Base-by-base conservation (phyloP, 805 yeast species). In the Wickerhamomyces kurtzmanii region DNA sequence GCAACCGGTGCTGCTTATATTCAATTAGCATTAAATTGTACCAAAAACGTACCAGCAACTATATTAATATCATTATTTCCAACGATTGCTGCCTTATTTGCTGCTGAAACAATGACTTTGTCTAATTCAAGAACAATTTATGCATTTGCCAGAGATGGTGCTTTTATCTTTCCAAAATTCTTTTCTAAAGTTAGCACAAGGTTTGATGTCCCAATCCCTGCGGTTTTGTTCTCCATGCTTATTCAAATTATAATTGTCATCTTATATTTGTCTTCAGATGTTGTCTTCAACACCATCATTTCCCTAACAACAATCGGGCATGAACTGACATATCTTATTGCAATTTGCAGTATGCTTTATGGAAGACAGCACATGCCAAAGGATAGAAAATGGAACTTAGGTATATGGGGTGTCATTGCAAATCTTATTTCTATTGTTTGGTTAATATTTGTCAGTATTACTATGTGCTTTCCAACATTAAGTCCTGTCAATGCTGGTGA, bases 71-170 rank as follows among this genome's bases (percentile, higher is more conserved):
- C 42, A 17, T 27, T 45, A 17, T 28, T 43, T n/a, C 49, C 49
- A 17, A 43, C 47, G 4, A 21, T 42, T 3, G 34, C 37, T 20
- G 46, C 46, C 3, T 23, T 45, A 7, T 40, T 42, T 23, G 49
- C 49, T 5, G 47, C 40, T 22, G 49, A 45, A 20, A 42, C 42
- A 11, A 43, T 47, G 45, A 47, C 55, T n/a, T 34, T 54, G 17
- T 47, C 53, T 7, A 51, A 53, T 22, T 42, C 49, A 9, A 42
- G 58, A 39, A 45, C 55, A 17, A 45, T 51, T 21, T 53, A 51
- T 43, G 42, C 59, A 7, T 52, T 55, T 42, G 53, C 57, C n/a
- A 42, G 50, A 32, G 51, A 50, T 21, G 51, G 53, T 34, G 57
- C 55, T 7, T 41, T 51, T 27, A 51, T 55, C 23, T 52, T 49